Evolutionary conservation across 345 rosid genomes (phyloP).

Genomic region (Acer campestre): DNA sequence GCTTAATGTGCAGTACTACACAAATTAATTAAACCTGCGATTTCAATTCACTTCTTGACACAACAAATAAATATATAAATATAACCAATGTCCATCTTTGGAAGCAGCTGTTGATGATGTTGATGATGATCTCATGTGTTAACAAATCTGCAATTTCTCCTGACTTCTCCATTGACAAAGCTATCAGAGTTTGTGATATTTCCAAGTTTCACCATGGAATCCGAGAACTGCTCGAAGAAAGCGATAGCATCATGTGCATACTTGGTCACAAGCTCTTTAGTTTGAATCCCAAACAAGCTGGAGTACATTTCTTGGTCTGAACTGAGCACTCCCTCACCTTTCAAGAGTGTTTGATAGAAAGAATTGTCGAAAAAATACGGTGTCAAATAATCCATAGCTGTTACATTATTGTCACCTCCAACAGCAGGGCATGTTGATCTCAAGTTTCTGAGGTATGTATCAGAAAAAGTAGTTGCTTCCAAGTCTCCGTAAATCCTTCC

Average conservation of each 20-base stretch:
- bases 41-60: not conserved
- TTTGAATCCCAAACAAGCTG: constrained; percentile 59
- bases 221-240: constrained; percentile 81
- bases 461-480: constrained; percentile 38
- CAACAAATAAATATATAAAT: not conserved
- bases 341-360: constrained; percentile 51
- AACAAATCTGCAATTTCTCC: constrained; percentile 78
- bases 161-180: constrained; percentile 68
- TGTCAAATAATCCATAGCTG: constrained; percentile 72
- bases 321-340: constrained; percentile 67
- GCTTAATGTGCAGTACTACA: not conserved
- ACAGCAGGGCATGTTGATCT: constrained; percentile 54
- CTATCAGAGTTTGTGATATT: constrained; percentile 67
- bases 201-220: constrained; percentile 90
- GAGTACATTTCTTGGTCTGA: constrained; percentile 90
- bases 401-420: constrained; percentile 52
- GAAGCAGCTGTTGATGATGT: not conserved
- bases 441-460: constrained; percentile 42
- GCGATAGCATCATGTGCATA: constrained; percentile 62
- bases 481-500: constrained; percentile 68
- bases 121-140: constrained; percentile 52
- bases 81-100: not conserved
- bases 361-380: constrained; percentile 82
- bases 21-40: not conserved
- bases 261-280: constrained; percentile 56